Percentiles rank a stretch among this genome's conserved stretches.
These are phyloP conservation scores for Didymella segeticola DNA, from an alignment of 2,329 filamentous ascomycete species.

Conservation along the genomic window DNA sequence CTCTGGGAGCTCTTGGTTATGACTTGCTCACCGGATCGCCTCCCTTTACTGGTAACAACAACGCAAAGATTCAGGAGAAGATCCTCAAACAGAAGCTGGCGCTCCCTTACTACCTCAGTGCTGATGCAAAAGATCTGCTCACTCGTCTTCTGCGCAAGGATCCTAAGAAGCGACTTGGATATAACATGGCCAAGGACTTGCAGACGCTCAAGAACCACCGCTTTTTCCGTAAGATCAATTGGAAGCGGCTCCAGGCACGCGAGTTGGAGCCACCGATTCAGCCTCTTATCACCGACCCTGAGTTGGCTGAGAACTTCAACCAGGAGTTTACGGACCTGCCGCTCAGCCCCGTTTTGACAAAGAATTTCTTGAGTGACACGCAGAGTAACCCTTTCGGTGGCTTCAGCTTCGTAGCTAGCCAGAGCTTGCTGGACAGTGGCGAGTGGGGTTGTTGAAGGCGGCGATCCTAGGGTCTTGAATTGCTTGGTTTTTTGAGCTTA, in stretches of 20 bases:
- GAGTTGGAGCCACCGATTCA: slow-evolving; percentile 89
- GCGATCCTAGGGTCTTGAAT: neutral
- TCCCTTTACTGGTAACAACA: slow-evolving; percentile 88
- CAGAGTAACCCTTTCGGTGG: slow-evolving; percentile 59
- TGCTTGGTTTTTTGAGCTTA: neutral
- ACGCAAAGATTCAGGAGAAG: slow-evolving; percentile 93
- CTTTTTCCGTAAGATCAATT: slow-evolving; percentile 97
- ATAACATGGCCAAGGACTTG: slow-evolving; percentile 88
- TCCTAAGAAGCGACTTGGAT: slow-evolving; percentile 85
- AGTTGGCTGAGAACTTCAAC: slow-evolving; percentile 95
- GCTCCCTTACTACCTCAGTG: slow-evolving; percentile 87
- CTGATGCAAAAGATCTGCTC: slow-evolving; percentile 92
- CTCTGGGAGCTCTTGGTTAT: slow-evolving; percentile 87
- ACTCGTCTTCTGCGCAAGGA: slow-evolving; percentile 91
- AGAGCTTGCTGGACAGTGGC: slow-evolving; percentile 55
- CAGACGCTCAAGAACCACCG: slow-evolving; percentile 86
- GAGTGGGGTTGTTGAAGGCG: slow-evolving; percentile 38
- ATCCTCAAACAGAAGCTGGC: slow-evolving; percentile 91
- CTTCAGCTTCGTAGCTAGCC: slow-evolving; percentile 61
- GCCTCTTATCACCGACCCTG: slow-evolving; percentile 93
- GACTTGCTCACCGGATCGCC: slow-evolving; percentile 92
- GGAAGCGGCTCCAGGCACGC: slow-evolving; percentile 81
- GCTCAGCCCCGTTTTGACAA: slow-evolving; percentile 70
- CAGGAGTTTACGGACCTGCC: slow-evolving; percentile 88
- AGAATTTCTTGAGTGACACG: slow-evolving; percentile 33